Percentiles rank a stretch among this genome's conserved stretches.
phyloP scores from a whole-genome alignment of 352 stramenopile species.

The Globisporangium alternatum region DNA sequence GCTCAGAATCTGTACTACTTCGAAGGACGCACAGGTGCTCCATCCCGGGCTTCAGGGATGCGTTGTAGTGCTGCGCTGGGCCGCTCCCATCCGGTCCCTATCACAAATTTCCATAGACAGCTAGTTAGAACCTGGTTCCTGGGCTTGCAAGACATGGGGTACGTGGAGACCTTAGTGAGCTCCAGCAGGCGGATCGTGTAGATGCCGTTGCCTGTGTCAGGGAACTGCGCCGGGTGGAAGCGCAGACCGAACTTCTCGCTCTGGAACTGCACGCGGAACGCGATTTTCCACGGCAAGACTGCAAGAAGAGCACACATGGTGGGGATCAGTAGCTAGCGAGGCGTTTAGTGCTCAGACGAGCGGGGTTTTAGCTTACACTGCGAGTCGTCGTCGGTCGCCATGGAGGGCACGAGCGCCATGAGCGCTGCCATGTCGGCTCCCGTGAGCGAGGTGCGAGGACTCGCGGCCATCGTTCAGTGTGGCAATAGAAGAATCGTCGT shows the following conservation, averaged over 20 bases:
- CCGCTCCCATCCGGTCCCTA: constrained; percentile 44
- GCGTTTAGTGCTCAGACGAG: too few relatives aligned
- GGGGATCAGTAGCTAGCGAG: too few relatives aligned
- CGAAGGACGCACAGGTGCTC: constrained; percentile 47
- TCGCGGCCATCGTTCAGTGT: constrained; percentile 9
- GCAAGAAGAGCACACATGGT: too few relatives aligned
- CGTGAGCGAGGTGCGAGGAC: constrained; percentile 15
- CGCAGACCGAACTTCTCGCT: constrained; percentile 75
- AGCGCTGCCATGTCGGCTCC: constrained; percentile 14
- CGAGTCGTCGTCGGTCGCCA: constrained; percentile 41
- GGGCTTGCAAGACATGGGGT: neutral
- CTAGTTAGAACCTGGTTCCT: constrained; percentile 1
- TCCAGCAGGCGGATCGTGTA: constrained; percentile 81
- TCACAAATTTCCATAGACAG: neutral
- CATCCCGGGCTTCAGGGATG: constrained; percentile 45
- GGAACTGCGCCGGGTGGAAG: constrained; percentile 75
- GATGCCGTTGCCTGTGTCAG: constrained; percentile 80
- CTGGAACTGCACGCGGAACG: constrained; percentile 81
- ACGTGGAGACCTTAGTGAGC: constrained; percentile 41
- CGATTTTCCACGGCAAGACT: constrained; percentile 82
- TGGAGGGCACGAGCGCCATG: constrained; percentile 30
- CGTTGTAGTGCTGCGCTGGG: constrained; percentile 72
- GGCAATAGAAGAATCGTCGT: neutral
- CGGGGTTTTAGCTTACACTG: constrained; percentile 28
- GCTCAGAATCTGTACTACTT: neutral